Evolutionary conservation across 495 filamentous ascomycete genomes (phyloP).

Genomic region (Tuber calosporum): DNA sequence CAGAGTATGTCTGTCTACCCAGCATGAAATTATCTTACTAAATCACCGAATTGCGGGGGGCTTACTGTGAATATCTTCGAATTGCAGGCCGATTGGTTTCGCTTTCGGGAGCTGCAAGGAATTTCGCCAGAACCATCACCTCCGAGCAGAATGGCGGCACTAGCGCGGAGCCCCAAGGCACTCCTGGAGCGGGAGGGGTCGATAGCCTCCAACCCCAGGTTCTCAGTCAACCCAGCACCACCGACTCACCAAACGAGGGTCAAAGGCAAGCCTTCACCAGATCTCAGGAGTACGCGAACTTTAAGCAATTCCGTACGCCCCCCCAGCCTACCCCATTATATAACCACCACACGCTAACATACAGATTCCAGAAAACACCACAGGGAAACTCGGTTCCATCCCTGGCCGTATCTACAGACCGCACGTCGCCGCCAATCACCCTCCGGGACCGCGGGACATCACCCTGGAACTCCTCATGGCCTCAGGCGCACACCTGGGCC

Average conservation of each 20-base stretch:
- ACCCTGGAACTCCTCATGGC: constrained; percentile 90
- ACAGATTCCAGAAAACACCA: constrained; percentile 31
- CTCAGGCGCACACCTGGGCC: constrained; percentile 82
- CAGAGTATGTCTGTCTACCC: constrained; percentile 19
- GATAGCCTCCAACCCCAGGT: not conserved
- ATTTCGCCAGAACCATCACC: constrained; percentile 11
- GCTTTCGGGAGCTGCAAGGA: constrained; percentile 1
- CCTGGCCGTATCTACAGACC: constrained; percentile 60
- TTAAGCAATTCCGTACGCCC: constrained; percentile 34
- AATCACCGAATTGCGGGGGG: not conserved
- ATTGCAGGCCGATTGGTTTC: constrained; percentile 23
- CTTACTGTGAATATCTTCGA: constrained; percentile 12
- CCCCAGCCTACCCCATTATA: not conserved
- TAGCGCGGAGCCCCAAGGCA: not conserved
- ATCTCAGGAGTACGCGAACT: constrained; percentile 33
- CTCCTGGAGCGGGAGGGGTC: not conserved
- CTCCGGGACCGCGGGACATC: constrained; percentile 67
- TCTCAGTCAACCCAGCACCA: not conserved
- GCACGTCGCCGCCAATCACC: constrained; percentile 58
- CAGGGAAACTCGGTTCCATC: constrained; percentile 50
- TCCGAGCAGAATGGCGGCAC: constrained; percentile 15
- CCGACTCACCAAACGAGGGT: not conserved
- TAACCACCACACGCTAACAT: constrained; percentile 9
- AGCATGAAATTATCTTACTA: not conserved
- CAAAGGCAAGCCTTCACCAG: constrained; percentile 12